These are phyloP conservation scores for Tuber brumale DNA, from an alignment of 495 filamentous ascomycete genomes.

Conservation along the genomic window DNA sequence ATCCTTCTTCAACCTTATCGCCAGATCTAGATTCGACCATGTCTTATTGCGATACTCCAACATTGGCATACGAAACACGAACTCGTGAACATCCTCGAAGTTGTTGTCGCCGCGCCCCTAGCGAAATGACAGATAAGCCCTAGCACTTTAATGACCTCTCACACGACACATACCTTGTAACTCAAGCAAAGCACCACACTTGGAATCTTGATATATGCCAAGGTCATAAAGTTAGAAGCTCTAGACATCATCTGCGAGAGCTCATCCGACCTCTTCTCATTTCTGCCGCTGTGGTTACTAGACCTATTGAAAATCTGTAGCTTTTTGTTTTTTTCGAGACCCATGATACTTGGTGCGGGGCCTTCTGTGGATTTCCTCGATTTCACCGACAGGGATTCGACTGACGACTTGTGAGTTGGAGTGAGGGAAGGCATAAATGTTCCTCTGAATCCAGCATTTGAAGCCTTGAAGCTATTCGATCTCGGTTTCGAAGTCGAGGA, in stretches of 20 bases:
- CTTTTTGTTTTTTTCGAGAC: slow-evolving; percentile 34
- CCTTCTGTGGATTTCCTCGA: slow-evolving; percentile 36
- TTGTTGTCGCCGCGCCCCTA: slow-evolving; percentile 84
- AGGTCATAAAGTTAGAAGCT: slow-evolving; percentile 93
- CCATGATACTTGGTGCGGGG: slow-evolving; percentile 24
- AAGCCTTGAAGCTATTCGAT: slow-evolving; percentile 33
- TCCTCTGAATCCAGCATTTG: slow-evolving; percentile 31
- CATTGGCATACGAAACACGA: slow-evolving; percentile 90
- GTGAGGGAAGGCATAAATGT: slow-evolving; percentile 30
- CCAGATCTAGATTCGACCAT: slow-evolving; percentile 96
- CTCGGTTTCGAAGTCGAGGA: slow-evolving; percentile 24
- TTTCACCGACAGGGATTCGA: slow-evolving; percentile 32
- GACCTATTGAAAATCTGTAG: slow-evolving; percentile 36
- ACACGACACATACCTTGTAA: slow-evolving; percentile 58
- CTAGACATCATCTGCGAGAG: slow-evolving; percentile 96
- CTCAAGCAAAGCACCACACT: slow-evolving; percentile 91
- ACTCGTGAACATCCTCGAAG: slow-evolving; percentile 90
- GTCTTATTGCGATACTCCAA: slow-evolving; percentile 97
- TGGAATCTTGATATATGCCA: slow-evolving; percentile 89
- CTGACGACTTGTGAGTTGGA: slow-evolving; percentile 30
- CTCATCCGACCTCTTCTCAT: slow-evolving; percentile 64
- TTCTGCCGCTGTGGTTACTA: slow-evolving; percentile 12
- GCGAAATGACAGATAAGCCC: slow-evolving; percentile 4
- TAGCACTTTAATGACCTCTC: neutral
- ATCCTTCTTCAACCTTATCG: slow-evolving; percentile 74